Percentiles rank a stretch among this genome's conserved stretches.
phyloP scores from a whole-genome alignment of 371 early-diverging fungal species.

The Apophysomyces sp. region DNA sequence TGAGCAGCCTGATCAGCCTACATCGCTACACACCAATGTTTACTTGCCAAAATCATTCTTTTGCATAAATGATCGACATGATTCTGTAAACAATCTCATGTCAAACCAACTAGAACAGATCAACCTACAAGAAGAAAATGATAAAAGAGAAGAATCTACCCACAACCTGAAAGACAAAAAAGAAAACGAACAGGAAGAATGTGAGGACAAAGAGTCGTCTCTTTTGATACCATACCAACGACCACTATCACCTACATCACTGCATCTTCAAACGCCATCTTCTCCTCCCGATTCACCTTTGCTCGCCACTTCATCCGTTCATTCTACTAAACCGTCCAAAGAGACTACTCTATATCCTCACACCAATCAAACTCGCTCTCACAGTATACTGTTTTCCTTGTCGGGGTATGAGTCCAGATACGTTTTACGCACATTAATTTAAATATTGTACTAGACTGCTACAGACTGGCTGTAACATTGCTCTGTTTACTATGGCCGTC shows the following conservation, averaged over 20 bases:
- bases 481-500: conserved; percentile 10
- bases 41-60: conserved; percentile 4
- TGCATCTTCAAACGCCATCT: neutral
- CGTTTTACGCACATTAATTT: neutral
- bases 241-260: neutral
- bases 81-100: neutral
- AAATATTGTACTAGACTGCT: conserved; percentile 4
- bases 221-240: neutral
- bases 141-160: neutral
- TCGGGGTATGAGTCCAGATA: conserved; percentile 10
- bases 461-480: conserved; percentile 10
- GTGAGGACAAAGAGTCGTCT: neutral
- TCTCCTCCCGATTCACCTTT: neutral
- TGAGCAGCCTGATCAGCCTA: neutral
- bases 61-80: neutral
- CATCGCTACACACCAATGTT: conserved; percentile 1
- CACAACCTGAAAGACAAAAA: neutral
- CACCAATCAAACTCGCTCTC: neutral
- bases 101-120: neutral
- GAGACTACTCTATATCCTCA: neutral
- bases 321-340: neutral
- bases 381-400: neutral
- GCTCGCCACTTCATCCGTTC: neutral
- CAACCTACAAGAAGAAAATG: neutral
- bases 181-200: neutral